Evolutionary conservation across 805 yeast species (phyloP).

Genomic region (Yamadazyma kitorensis): DNA sequence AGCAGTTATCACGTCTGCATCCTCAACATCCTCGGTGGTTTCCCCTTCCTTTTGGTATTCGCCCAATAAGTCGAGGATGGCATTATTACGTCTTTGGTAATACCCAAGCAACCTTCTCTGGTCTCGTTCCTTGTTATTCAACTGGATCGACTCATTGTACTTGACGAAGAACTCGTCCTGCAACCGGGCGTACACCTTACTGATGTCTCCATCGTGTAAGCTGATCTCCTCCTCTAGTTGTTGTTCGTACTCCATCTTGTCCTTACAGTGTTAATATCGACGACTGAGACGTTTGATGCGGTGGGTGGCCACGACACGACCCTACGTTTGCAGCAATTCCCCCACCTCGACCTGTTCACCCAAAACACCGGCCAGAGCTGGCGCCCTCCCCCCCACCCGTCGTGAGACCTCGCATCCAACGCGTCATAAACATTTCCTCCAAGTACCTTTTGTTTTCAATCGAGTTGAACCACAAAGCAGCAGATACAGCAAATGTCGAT

Average conservation of each 20-base stretch:
- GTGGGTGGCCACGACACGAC: no score
- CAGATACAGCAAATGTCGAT: conserved; percentile 68
- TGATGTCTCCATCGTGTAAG: conserved; percentile 12
- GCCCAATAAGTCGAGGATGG: conserved; percentile 25
- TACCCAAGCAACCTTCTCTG: conserved; percentile 33
- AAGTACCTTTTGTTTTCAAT: background rate
- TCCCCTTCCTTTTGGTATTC: conserved; percentile 4
- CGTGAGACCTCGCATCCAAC: no score
- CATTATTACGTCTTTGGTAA: conserved; percentile 36
- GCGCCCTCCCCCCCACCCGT: no score
- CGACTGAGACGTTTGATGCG: no score
- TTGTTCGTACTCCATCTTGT: conserved; percentile 6
- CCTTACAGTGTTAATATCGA: no score
- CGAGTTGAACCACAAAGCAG: background rate
- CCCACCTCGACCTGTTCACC: no score
- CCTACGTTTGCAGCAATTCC: no score
- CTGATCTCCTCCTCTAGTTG: conserved; percentile 11
- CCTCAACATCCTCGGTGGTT: conserved; percentile 14
- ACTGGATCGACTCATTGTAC: conserved; percentile 11
- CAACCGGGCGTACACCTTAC: conserved; percentile 9
- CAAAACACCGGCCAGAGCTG: no score
- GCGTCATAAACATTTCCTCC: background rate
- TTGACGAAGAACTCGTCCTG: conserved; percentile 12
- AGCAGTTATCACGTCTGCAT: conserved; percentile 1
- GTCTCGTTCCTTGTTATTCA: conserved; percentile 30